Conservation (phyloP, 371 early-diverging fungal genomes). For the Smittium culicis region DNA sequence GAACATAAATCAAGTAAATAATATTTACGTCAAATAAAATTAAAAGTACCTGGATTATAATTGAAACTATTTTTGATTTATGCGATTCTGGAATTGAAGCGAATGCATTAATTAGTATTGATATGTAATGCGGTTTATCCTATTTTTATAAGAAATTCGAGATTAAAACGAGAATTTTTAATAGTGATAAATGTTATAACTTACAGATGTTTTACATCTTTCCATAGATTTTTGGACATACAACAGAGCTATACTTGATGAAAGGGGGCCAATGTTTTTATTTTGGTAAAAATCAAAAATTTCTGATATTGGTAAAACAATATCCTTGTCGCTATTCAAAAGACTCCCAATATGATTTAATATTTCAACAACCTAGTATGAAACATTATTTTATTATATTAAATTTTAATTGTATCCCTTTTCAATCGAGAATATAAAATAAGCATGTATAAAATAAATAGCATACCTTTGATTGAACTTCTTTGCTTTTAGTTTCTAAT, state of each 20-base stretch:
- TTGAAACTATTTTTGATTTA: not conserved
- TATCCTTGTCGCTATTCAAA: not conserved
- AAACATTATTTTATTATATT: not conserved
- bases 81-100: not conserved
- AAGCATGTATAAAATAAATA: not conserved
- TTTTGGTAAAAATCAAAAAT: slow-evolving; percentile 7
- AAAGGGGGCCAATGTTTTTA: not conserved
- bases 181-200: not conserved
- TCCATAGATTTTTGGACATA: slow-evolving; percentile 10
- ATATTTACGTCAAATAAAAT: no score
- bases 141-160: not conserved
- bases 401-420: not conserved
- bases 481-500: not conserved
- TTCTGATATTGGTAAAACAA: not conserved
- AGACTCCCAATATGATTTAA: slow-evolving; percentile 2
- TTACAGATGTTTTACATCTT: not conserved
- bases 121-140: not conserved
- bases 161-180: not conserved
- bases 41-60: slow-evolving; percentile 5
- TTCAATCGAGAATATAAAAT: not conserved
- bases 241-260: not conserved
- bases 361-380: not conserved
- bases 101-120: not conserved
- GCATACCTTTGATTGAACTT: not conserved
- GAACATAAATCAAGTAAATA: not conserved